Conservation (phyloP, 495 filamentous ascomycete species). For the Elasticomyces elasticus region DNA sequence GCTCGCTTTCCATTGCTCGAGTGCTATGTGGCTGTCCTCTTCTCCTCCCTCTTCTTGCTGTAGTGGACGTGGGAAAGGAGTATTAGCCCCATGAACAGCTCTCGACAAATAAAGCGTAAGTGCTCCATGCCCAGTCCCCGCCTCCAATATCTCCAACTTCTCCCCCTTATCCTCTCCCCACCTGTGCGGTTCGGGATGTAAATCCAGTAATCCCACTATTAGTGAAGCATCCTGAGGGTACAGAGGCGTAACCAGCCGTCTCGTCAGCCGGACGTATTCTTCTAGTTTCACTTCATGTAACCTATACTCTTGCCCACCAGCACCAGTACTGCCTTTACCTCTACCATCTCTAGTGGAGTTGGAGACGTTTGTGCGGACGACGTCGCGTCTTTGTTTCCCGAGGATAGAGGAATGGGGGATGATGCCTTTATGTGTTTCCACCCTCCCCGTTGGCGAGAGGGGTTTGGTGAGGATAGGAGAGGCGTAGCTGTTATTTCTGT, state of each 20-base stretch:
- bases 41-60: background rate
- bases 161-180: constrained; percentile 17
- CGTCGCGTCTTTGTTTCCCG: constrained; percentile 47
- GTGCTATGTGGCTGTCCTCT: constrained; percentile 1
- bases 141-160: constrained; percentile 62
- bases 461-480: constrained; percentile 41
- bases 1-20: constrained; percentile 7
- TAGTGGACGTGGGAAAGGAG: constrained; percentile 22
- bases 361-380: constrained; percentile 44
- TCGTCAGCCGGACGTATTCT: constrained; percentile 56
- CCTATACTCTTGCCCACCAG: constrained; percentile 34
- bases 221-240: constrained; percentile 62
- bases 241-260: constrained; percentile 65
- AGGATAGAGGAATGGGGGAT: constrained; percentile 54
- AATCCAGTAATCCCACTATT: constrained; percentile 64
- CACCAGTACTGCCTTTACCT: background rate
- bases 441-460: constrained; percentile 37
- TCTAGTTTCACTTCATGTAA: constrained; percentile 55
- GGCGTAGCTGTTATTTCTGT: constrained; percentile 13
- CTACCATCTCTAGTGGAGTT: constrained; percentile 1
- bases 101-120: constrained; percentile 63
- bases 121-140: constrained; percentile 69
- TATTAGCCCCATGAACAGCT: constrained; percentile 67
- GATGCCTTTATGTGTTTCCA: constrained; percentile 40
- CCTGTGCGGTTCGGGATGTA: constrained; percentile 36